Evolutionary conservation across 495 filamentous ascomycete genomes (phyloP), one percentile per base, ranked within the genome.

Genomic region (Podospora fimiseda): DNA sequence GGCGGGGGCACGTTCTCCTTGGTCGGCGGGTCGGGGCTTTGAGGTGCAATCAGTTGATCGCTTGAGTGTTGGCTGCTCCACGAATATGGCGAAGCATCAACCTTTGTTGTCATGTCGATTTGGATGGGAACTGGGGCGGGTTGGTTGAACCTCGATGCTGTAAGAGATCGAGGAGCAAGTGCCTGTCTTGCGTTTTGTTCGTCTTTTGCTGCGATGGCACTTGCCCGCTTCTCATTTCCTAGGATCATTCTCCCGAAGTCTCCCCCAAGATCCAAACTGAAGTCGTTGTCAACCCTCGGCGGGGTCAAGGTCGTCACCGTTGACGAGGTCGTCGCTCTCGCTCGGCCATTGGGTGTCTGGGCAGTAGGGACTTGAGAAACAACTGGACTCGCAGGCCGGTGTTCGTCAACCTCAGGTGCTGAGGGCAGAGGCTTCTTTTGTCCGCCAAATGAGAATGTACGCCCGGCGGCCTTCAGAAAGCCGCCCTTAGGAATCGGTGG

Each of bases 361-460:
- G 59, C 61, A 18, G 64, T 53, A n/a, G 44, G 44, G 36, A 55
- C 23, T 14, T 65, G 63, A n/a, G 58, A 60, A 43, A 53, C 56
- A 2, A 45, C 43, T 5, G 70, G 67, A 18, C 65, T 62, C 21
- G 73, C 60, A 9, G 74, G 67, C 38, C 60, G 57, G 1, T 66
- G 59, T 45, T 74, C 74, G 36, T 70, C 64, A 11, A 70, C 60
- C n/a, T 69, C 60, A 8, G 72, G 68, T 46, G 74, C 73, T 6
- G 75, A 69, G 4, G 75, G 70, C 2, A 72, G 36, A 15, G 69
- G 57, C 38, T 70, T 76, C 51, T 79, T 80, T 44, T 74, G 73
- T n/a, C 64, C 70, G 21, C 80, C 86, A 60, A 88, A 89, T 0
- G 87, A 91, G 53, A 90, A 86, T 0, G 87, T 85, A 42, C 87